Evolutionary conservation across 148 eudicot species (phyloP), one percentile per base, ranked within the genome.

Genomic region (Rhododendron ferrugineum): DNA sequence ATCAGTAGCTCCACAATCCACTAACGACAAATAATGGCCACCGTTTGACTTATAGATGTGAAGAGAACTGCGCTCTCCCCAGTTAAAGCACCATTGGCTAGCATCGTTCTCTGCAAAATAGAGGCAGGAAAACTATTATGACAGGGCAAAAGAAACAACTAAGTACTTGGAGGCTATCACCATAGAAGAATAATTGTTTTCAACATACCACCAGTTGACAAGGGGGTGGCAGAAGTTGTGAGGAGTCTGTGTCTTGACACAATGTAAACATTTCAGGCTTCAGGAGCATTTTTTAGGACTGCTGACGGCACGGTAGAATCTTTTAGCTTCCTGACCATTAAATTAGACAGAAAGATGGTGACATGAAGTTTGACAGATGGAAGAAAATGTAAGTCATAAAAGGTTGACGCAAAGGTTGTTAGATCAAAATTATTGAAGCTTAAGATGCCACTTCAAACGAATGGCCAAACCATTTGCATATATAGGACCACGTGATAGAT

Each of bases 241-340:
- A 87, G 88, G 79, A 93, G 90, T 87, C 91, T 88, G 78, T 88
- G 77, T 88, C 87, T 89, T 15, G 96, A 90, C 84, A 95, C 92
- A 77, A 94, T 87, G 75, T 91, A 94, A 64, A 94, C 60, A 56
- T 91, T 89, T 84, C 98, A 93, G 4, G 88, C 84, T 40, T 90
- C 91, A 49, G 97, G 95, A 84, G 93, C 94, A 85, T 84, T 72
- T 88, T 91, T 91, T 50, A 93, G 77, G 73, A 95, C 90, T 54
- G 86, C 56, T 76, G 93, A 92, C 56, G 98, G 96, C 56, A 94
- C 70, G 10, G 88, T 89, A n/a, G 88, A 86, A 28, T 92, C 93
- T 87, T 90, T 91, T 77, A 87, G 83, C 88, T 86, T 94, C 90
- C 98, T 95, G 86, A 26, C 26, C 2, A 85, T 42, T 14, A 47